Percentiles rank a stretch among this genome's conserved stretches.
Evolutionary conservation across 1,284 basidiomycete species (phyloP).

Genomic region (Hortiboletus rubellus): DNA sequence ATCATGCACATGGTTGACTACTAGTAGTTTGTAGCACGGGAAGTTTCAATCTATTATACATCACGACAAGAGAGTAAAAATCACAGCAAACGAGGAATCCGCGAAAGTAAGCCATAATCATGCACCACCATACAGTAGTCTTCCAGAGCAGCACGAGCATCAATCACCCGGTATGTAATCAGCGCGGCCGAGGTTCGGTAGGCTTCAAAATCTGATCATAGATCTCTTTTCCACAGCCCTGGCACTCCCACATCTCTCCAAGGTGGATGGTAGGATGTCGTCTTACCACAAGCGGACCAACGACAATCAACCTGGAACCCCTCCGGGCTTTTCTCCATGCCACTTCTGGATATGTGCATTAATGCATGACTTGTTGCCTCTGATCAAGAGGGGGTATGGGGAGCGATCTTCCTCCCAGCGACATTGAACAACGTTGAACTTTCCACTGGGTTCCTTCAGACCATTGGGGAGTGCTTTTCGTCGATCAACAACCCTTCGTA

Average conservation of each 20-base stretch:
- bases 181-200: slow-evolving; percentile 12
- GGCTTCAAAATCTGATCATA: not conserved
- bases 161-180: slow-evolving; percentile 9
- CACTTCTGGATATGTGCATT: slow-evolving; percentile 20
- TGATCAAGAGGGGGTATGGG: slow-evolving; percentile 18
- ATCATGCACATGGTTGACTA: too few relatives aligned
- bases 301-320: slow-evolving; percentile 6
- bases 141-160: slow-evolving; percentile 1
- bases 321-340: slow-evolving; percentile 15
- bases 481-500: too few relatives aligned
- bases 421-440: slow-evolving; percentile 9
- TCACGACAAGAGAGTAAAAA: too few relatives aligned
- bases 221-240: slow-evolving; percentile 11
- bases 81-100: not conserved
- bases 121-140: not conserved
- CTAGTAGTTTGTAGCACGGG: not conserved
- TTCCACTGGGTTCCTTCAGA: slow-evolving; percentile 1
- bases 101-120: not conserved
- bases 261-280: slow-evolving; percentile 15
- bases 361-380: slow-evolving; percentile 19
- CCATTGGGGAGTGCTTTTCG: too few relatives aligned
- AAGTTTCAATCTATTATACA: too few relatives aligned
- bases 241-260: slow-evolving; percentile 9
- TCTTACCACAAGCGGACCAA: slow-evolving; percentile 16
- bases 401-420: slow-evolving; percentile 8